Evolutionary conservation across 2,329 filamentous ascomycete genomes (phyloP).

Genomic region (Cadophora luteo-olivacea): DNA sequence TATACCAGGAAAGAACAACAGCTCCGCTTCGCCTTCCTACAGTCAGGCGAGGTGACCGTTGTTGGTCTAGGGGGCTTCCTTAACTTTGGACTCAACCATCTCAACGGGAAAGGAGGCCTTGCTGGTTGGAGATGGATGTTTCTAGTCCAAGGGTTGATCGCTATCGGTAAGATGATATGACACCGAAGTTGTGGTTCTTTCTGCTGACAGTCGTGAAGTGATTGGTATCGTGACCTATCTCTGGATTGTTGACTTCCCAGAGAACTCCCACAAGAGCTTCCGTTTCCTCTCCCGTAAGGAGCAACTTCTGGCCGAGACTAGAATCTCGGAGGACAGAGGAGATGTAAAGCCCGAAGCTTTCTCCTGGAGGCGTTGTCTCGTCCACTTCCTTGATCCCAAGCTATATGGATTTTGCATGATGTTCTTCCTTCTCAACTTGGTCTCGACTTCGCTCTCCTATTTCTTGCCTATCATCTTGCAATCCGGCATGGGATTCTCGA

Average conservation of each 20-base stretch:
- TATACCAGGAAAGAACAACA: slow-evolving; percentile 45
- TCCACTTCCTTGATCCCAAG: slow-evolving; percentile 59
- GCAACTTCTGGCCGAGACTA: slow-evolving; percentile 55
- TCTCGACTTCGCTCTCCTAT: slow-evolving; percentile 78
- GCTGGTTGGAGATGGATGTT: slow-evolving; percentile 72
- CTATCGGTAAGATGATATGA: slow-evolving; percentile 47
- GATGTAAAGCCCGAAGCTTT: slow-evolving; percentile 59
- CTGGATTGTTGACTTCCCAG: slow-evolving; percentile 70
- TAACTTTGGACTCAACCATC: slow-evolving; percentile 71
- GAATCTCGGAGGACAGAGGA: slow-evolving; percentile 64
- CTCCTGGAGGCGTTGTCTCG: slow-evolving; percentile 63
- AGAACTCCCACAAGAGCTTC: slow-evolving; percentile 60
- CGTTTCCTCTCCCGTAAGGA: slow-evolving; percentile 58
- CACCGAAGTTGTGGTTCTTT: background rate
- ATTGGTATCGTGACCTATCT: slow-evolving; percentile 61
- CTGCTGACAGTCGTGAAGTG: slow-evolving; percentile 49
- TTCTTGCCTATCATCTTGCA: slow-evolving; percentile 79
- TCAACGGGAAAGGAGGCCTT: slow-evolving; percentile 60
- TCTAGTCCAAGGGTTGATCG: slow-evolving; percentile 56
- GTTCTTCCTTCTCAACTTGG: slow-evolving; percentile 72
- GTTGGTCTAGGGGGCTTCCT: slow-evolving; percentile 48
- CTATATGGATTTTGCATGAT: slow-evolving; percentile 68
- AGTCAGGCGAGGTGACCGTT: slow-evolving; percentile 69
- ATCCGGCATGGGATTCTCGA: slow-evolving; percentile 60
- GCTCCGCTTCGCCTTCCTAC: slow-evolving; percentile 68